Percentiles rank a stretch among this genome's conserved stretches.
Conservation (phyloP, 345 rosid genomes). For the Populus simonii region DNA sequence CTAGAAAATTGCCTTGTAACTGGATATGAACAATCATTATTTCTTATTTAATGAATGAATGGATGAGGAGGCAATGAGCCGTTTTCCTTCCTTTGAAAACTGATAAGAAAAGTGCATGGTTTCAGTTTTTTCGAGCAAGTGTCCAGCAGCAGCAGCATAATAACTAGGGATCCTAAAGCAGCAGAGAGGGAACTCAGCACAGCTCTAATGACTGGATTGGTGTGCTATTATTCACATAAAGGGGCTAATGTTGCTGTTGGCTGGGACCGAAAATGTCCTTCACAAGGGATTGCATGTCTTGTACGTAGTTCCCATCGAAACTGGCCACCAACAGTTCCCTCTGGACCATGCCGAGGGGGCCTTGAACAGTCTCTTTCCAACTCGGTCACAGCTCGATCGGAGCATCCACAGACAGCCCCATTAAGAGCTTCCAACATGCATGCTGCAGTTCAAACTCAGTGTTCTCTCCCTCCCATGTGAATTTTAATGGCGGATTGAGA, state of each 20-base stretch:
- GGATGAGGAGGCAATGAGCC: too few species aligned
- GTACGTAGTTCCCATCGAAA: neutral
- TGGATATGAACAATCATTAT: too few species aligned
- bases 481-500: constrained; percentile 3
- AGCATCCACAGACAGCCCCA: neutral
- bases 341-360: constrained; percentile 12
- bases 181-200: neutral
- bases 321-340: neutral
- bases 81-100: neutral
- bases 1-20: too few species aligned
- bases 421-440: neutral
- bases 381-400: neutral
- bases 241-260: neutral
- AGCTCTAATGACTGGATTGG: neutral
- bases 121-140: neutral
- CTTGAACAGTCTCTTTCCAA: constrained; percentile 7
- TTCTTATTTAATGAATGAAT: too few species aligned
- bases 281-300: constrained; percentile 53
- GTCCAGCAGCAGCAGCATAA: neutral
- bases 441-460: neutral
- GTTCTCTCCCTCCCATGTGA: constrained; percentile 7
- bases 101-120: neutral
- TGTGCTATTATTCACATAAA: too few species aligned
- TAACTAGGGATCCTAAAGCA: constrained; percentile 13
- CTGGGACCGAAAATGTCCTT: constrained; percentile 26